Base-by-base conservation (phyloP, 306 rosid species). In the Canavalia ensiformis region DNA sequence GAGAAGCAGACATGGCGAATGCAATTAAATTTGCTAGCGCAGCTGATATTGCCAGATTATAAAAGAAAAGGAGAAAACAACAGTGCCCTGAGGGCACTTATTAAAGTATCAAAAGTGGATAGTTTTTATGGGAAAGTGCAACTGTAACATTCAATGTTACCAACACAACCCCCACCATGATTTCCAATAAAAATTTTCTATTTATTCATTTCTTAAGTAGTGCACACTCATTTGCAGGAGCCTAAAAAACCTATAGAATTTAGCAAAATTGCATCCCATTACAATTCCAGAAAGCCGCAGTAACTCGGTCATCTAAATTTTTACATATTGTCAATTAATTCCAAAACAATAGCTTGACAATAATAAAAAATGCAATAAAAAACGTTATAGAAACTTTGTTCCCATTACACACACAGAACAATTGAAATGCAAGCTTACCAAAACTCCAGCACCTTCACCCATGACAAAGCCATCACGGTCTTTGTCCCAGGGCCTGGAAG, bases 401-500 rank as follows among this genome's bases (percentile, higher is more conserved):
- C 71, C 45, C 66, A 45, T 29, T 39, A 2, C 18, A 31, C 30
- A 31, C 5, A 44, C 30, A 68, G 49, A 8, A 69, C 54, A 12
- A 56, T 41, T 52, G 31, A 77, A 82, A 81, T 8, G 67, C 39
- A 68, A 39, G 9, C 92, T 82, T 88, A 96, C 98, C 97, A 96
- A 72, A 75, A 96, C 90, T 76, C 99, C 99, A 84, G 99, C 87
- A 63, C 99, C 98, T 89, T 96, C 99, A 18, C 99, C 98, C 98
- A 93, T 93, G 56, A 96, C 99, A 92, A 96, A 96, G 58, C 99
- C 99, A 84, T 96, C 98, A 51, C 99, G 89, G 10, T 83, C 99
- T 81, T 64, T 89, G 82, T 96, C 99, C 99, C 99, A 96, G n/a
- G 99, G 99, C 88, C 99, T 90, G 0, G 99, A 96, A 84, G 99